Conservation (phyloP, 805 yeast species). For the Hanseniaspora singularis region DNA sequence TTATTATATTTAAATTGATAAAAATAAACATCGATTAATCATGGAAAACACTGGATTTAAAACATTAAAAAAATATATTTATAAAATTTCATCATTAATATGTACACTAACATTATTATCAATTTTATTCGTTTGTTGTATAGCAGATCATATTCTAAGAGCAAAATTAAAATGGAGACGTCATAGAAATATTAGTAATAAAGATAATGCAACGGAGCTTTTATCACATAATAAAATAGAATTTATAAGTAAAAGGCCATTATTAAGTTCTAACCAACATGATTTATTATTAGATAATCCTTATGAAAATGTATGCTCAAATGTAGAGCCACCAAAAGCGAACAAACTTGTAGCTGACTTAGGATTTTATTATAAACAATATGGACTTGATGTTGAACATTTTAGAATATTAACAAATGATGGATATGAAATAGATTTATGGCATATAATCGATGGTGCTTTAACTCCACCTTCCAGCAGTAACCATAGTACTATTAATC, state of each 20-base stretch:
- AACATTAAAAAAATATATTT: constrained; percentile 1
- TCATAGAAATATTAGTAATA: constrained; percentile 21
- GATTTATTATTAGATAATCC: too few species aligned
- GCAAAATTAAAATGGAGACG: constrained; percentile 25
- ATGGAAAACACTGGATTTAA: too few species aligned
- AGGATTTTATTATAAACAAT: constrained; percentile 51
- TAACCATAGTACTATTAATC: not conserved
- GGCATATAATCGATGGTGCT: constrained; percentile 40
- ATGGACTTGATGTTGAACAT: constrained; percentile 48
- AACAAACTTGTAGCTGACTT: constrained; percentile 40
- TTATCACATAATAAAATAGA: constrained; percentile 16
- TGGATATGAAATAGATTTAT: constrained; percentile 60
- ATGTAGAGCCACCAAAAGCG: too few species aligned
- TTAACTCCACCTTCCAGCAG: not conserved
- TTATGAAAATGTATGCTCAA: too few species aligned
- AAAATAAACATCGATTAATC: too few species aligned
- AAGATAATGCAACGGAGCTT: constrained; percentile 18
- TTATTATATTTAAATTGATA: too few species aligned
- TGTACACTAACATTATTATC: constrained; percentile 21
- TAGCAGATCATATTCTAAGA: constrained; percentile 25
- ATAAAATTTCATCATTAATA: constrained; percentile 13
- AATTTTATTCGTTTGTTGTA: constrained; percentile 23
- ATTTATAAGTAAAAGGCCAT: constrained; percentile 12
- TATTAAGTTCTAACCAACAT: too few species aligned
- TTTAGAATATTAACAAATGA: constrained; percentile 60